Evolutionary conservation across 2,329 filamentous ascomycete genomes (phyloP), one percentile per base, ranked within the genome.

Genomic region (Pseudofabraea citricarpa): DNA sequence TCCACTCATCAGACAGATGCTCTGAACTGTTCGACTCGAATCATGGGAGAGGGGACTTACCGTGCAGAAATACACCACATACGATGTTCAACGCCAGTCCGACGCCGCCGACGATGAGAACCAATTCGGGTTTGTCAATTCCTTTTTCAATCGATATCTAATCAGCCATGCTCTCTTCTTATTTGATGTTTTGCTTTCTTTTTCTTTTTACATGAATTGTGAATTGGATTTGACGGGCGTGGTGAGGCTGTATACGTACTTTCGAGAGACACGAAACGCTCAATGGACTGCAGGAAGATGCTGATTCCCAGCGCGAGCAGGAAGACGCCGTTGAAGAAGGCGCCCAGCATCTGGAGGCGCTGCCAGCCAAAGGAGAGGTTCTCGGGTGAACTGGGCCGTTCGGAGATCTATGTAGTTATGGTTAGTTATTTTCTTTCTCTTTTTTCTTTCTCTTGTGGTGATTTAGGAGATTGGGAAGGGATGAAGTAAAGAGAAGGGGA

Each of bases 271-370:
- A 83, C 69, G 55, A 87, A 87, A 26, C 85, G 71, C 62, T 90
- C 83, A 40, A 90, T 72, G 0, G 85, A 81, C 57, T 90, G 85
- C 3, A 90, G 65, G 24, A 85, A 74, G 39, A 90, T 86, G 60
- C 83, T 87, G 26, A 89, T 63, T 1, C 83, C 83, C 2, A 90
- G 67, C 1, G 83, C 85, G 13, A 89, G 63, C 1, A 90, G 71
- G 46, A 90, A 86, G 1, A 83, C 80, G 12, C 85, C 85, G 55
- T 90, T 90, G 72, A 90, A 90, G 62, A 90, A 90, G 18, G 84
- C 83, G 5, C 85, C 85, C 0, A 90, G 69, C 1, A 89, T 62
- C n/a, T 78, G 75, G 13, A 85, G 83, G 23, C 86, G 74, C 44
- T 86, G 81, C 85, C 84, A 90, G n/a, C 85, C 85, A 52, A 86